Percentiles rank a stretch among this genome's conserved stretches.
Evolutionary conservation across 2,329 filamentous ascomycete species (phyloP).

Genomic region (Camptophora hylomeconis): DNA sequence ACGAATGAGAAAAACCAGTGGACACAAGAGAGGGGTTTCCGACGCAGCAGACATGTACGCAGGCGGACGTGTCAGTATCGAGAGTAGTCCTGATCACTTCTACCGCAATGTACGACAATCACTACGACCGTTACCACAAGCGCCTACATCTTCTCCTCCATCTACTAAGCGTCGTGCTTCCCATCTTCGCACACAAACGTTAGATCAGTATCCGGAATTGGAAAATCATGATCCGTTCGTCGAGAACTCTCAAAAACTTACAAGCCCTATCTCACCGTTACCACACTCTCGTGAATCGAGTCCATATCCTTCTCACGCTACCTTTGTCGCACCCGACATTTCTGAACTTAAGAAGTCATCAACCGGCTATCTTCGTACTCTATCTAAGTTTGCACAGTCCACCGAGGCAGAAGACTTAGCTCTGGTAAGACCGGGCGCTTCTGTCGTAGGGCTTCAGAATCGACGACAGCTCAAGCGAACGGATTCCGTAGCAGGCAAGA

Average conservation of each 20-base stretch:
- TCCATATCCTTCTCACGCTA: constrained; percentile 23
- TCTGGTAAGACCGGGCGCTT: constrained; percentile 63
- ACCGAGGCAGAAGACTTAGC: constrained; percentile 67
- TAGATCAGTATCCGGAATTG: constrained; percentile 47
- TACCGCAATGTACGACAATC: constrained; percentile 65
- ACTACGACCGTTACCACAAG: constrained; percentile 59
- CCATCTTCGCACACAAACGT: constrained; percentile 47
- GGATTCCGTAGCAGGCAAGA: constrained; percentile 40
- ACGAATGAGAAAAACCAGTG: constrained; percentile 22
- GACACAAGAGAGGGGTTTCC: constrained; percentile 64
- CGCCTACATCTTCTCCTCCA: constrained; percentile 39
- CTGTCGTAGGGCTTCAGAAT: constrained; percentile 78
- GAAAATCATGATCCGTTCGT: constrained; percentile 33
- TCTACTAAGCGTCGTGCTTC: constrained; percentile 22
- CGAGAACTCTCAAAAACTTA: constrained; percentile 31
- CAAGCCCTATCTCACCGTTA: constrained; percentile 25
- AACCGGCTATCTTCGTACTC: constrained; percentile 73
- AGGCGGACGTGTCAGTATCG: constrained; percentile 27
- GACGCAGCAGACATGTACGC: constrained; percentile 49
- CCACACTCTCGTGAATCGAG: constrained; percentile 20
- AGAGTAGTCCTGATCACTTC: constrained; percentile 45
- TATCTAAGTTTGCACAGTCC: constrained; percentile 70
- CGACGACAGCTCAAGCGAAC: constrained; percentile 68
- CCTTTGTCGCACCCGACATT: constrained; percentile 57
- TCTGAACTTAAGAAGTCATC: constrained; percentile 75